Conservation (phyloP, 2,329 filamentous ascomycete genomes). For the Zarea fungicola region DNA sequence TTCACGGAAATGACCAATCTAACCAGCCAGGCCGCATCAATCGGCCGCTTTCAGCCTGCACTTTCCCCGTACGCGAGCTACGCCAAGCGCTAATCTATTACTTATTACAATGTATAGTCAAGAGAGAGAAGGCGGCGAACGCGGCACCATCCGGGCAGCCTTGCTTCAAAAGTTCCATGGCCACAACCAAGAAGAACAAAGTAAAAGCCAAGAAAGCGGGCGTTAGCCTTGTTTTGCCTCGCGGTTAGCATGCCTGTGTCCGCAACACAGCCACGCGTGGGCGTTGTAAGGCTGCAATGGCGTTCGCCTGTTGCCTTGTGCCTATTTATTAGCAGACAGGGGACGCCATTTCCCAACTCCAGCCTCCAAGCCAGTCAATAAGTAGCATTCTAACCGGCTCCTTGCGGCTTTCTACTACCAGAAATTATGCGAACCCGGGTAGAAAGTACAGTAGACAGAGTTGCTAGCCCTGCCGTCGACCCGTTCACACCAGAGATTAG, state of each 20-base stretch:
- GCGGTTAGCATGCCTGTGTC: background rate
- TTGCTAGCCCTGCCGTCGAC: background rate
- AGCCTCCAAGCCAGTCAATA: background rate
- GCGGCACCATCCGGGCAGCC: no score
- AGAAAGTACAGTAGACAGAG: background rate
- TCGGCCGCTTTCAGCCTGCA: no score
- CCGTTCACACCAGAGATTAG: constrained; percentile 16
- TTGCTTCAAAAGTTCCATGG: no score
- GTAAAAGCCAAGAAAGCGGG: background rate
- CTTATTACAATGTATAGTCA: no score
- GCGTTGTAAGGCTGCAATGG: background rate
- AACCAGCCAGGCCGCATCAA: no score
- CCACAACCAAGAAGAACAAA: background rate
- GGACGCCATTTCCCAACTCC: background rate
- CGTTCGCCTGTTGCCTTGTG: background rate
- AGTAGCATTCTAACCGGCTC: background rate
- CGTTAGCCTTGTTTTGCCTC: background rate
- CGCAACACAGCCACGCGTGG: background rate
- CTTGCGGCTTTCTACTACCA: background rate
- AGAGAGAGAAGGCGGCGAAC: no score
- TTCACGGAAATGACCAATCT: no score
- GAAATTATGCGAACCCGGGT: background rate
- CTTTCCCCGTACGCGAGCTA: no score
- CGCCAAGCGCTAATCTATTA: no score
- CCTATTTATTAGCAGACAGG: background rate